Conservation (phyloP, 345 rosid species). For the Raphanus raphanistrum region DNA sequence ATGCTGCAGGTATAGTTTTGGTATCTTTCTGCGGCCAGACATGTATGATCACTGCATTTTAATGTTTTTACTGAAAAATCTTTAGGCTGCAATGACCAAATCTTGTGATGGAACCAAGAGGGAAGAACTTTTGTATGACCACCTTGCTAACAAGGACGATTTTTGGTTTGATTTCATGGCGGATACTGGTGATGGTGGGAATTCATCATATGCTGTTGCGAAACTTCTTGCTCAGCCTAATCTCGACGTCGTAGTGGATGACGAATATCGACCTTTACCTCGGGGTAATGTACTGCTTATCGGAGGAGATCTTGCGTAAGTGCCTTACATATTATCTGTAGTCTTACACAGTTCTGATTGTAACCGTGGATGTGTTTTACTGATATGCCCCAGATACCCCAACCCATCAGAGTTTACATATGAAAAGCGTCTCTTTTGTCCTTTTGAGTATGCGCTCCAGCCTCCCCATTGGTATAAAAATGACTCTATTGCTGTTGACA, state of each 20-base stretch:
- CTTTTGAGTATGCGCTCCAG: constrained; percentile 95
- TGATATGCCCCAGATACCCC: constrained; percentile 66
- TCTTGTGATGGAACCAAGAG: constrained; percentile 52
- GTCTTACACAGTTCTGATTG: constrained; percentile 4
- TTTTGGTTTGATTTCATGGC: constrained; percentile 99
- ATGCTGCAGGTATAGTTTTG: constrained; percentile 83
- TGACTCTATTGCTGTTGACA: constrained; percentile 74
- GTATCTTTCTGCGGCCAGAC: not conserved
- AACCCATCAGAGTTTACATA: constrained; percentile 92
- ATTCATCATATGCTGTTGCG: constrained; percentile 85
- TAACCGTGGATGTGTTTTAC: constrained; percentile 8
- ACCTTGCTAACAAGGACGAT: constrained; percentile 68
- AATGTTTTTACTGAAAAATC: constrained; percentile 16
- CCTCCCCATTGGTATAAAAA: constrained; percentile 83
- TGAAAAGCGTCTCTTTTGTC: constrained; percentile 83
- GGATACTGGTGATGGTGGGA: constrained; percentile 99
- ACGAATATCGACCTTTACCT: constrained; percentile 50
- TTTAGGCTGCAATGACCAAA: constrained; percentile 88
- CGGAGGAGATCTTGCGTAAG: constrained; percentile 99
- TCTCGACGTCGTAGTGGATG: constrained; percentile 44
- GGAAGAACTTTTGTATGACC: constrained; percentile 73
- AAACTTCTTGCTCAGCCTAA: constrained; percentile 89
- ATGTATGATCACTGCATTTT: not conserved
- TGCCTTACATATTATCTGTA: constrained; percentile 26
- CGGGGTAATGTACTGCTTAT: constrained; percentile 79